Percentiles rank a stretch among this genome's conserved stretches.
phyloP scores from a whole-genome alignment of 495 filamentous ascomycete genomes.

The Penicillium steckii region DNA sequence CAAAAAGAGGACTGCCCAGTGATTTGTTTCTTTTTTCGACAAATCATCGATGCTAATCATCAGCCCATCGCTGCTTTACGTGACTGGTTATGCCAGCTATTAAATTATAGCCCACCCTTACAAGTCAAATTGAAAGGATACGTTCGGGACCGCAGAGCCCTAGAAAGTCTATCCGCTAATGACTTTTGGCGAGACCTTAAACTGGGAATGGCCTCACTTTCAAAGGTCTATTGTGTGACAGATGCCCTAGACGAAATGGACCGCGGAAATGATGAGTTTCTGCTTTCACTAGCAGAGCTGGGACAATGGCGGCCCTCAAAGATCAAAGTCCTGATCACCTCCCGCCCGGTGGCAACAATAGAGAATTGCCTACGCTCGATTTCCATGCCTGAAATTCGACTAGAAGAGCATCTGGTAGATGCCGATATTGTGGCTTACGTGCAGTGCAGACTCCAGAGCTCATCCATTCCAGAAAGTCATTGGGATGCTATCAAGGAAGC shows the following conservation, averaged over 20 bases:
- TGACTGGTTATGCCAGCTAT: conserved; percentile 46
- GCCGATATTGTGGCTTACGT: conserved; percentile 42
- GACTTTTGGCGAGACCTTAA: conserved; percentile 24
- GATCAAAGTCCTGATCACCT: conserved; percentile 45
- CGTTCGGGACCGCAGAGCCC: background rate
- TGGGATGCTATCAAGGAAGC: conserved; percentile 24
- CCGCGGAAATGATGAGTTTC: conserved; percentile 35
- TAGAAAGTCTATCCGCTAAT: background rate
- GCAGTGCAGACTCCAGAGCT: conserved; percentile 21
- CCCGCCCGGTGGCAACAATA: conserved; percentile 28
- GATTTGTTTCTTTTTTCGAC: conserved; percentile 55
- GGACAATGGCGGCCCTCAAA: conserved; percentile 33
- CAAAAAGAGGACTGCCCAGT: conserved; percentile 30
- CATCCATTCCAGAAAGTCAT: conserved; percentile 16
- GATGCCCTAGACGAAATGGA: conserved; percentile 53
- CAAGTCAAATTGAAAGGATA: conserved; percentile 27
- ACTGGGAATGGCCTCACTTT: conserved; percentile 23
- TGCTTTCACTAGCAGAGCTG: conserved; percentile 29
- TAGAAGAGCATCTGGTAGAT: conserved; percentile 40
- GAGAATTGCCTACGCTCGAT: background rate
- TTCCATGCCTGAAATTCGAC: conserved; percentile 23
- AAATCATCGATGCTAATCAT: conserved; percentile 51
- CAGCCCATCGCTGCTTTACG: conserved; percentile 36
- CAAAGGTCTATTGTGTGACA: conserved; percentile 41
- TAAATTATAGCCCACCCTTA: conserved; percentile 37